Conservation (phyloP, 2,329 filamentous ascomycete species). For the Aureobasidium sp. region DNA sequence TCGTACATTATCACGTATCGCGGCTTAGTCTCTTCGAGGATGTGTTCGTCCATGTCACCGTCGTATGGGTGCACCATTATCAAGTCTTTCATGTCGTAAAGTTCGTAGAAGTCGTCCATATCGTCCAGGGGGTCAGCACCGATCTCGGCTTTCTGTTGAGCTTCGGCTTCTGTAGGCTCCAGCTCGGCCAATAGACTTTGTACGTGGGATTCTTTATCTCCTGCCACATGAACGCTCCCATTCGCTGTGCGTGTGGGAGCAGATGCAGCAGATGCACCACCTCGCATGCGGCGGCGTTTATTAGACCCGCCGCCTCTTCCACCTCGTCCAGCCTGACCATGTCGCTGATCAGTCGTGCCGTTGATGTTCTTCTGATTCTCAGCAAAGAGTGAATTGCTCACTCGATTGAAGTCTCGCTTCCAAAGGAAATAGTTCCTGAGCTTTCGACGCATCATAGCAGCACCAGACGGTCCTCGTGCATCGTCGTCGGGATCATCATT, state of each 20-base stretch:
- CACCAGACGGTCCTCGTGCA: slow-evolving; percentile 51
- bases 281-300: slow-evolving; percentile 77
- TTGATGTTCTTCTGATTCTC: slow-evolving; percentile 73
- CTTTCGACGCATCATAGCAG: slow-evolving; percentile 83
- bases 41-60: slow-evolving; percentile 88
- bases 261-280: slow-evolving; percentile 57
- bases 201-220: slow-evolving; percentile 77
- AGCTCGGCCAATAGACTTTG: slow-evolving; percentile 75
- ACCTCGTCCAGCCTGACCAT: slow-evolving; percentile 39
- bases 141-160: slow-evolving; percentile 61
- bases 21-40: slow-evolving; percentile 90
- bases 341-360: slow-evolving; percentile 51
- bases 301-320: slow-evolving; percentile 60
- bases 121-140: slow-evolving; percentile 73
- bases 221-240: slow-evolving; percentile 66
- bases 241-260: slow-evolving; percentile 58
- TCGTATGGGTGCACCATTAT: slow-evolving; percentile 89
- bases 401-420: slow-evolving; percentile 82
- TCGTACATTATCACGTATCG: slow-evolving; percentile 99
- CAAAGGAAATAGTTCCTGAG: slow-evolving; percentile 80
- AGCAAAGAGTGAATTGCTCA: slow-evolving; percentile 70
- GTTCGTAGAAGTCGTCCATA: slow-evolving; percentile 85
- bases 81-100: slow-evolving; percentile 86
- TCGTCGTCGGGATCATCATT: slow-evolving; percentile 39
- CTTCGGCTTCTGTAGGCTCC: slow-evolving; percentile 68